Conservation (phyloP, 2,329 filamentous ascomycete species). For the Fusarium avenaceum region DNA sequence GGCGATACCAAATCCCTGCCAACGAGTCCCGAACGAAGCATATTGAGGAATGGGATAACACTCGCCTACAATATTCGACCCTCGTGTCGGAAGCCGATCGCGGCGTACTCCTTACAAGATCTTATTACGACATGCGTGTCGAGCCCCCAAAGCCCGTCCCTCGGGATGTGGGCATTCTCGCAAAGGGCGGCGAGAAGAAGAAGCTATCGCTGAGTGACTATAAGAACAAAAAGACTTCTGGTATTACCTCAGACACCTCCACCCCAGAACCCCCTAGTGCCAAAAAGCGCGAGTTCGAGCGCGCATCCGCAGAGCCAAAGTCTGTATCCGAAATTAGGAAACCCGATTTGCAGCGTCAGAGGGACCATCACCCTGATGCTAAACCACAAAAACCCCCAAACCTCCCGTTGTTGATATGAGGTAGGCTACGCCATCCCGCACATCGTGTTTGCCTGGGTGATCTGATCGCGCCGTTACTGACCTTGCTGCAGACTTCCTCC, state of each 20-base stretch:
- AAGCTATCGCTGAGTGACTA: slow-evolving; percentile 72
- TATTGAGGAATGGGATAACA: slow-evolving; percentile 64
- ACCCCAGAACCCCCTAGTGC: slow-evolving; percentile 54
- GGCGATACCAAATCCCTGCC: slow-evolving; percentile 62
- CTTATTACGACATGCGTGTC: slow-evolving; percentile 70
- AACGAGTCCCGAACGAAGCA: slow-evolving; percentile 53
- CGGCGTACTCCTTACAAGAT: slow-evolving; percentile 68
- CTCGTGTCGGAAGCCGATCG: slow-evolving; percentile 70
- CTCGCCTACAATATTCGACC: slow-evolving; percentile 69
- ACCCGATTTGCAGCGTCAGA: slow-evolving; percentile 44
- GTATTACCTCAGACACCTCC: slow-evolving; percentile 54
- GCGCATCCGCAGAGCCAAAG: slow-evolving; percentile 46
- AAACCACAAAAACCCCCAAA: slow-evolving; percentile 51
- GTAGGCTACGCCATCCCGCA: slow-evolving; percentile 32
- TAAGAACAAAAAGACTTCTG: slow-evolving; percentile 65
- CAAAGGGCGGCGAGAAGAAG: slow-evolving; percentile 64
- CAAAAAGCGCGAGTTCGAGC: slow-evolving; percentile 53
- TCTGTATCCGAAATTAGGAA: slow-evolving; percentile 43
- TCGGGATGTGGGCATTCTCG: slow-evolving; percentile 56
- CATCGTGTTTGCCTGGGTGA: slow-evolving; percentile 8
- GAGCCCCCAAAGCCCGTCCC: slow-evolving; percentile 60
- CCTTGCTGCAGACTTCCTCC: slow-evolving; percentile 51
- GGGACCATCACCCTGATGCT: slow-evolving; percentile 48
- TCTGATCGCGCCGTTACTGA: slow-evolving; percentile 32
- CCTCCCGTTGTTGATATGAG: slow-evolving; percentile 51